Evolutionary conservation across 2,329 filamentous ascomycete species (phyloP).

Genomic region (Aspergillus persii): DNA sequence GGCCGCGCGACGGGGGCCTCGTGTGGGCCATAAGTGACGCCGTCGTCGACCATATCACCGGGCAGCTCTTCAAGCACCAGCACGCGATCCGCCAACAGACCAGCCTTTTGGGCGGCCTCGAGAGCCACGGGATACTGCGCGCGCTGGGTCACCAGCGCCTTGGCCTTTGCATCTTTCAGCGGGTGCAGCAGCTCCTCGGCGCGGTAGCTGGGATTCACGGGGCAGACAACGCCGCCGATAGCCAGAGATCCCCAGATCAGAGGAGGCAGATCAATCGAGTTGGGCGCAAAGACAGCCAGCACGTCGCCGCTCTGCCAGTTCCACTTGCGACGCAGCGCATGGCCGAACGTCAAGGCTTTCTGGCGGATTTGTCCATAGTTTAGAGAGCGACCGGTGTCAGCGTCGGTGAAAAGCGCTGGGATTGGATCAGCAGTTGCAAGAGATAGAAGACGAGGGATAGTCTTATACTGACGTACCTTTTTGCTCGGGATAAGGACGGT

Average conservation of each 20-base stretch:
- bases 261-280: slow-evolving; percentile 13
- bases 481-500: slow-evolving; percentile 6
- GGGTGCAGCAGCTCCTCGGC: slow-evolving; percentile 20
- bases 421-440: neutral
- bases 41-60: neutral
- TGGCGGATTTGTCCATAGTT: slow-evolving; percentile 11
- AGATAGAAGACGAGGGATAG: neutral
- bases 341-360: slow-evolving; percentile 11
- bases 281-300: slow-evolving; percentile 16
- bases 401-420: slow-evolving; percentile 12
- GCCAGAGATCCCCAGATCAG: slow-evolving; percentile 22
- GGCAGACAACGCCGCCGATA: slow-evolving; percentile 26
- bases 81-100: slow-evolving; percentile 8
- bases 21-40: neutral
- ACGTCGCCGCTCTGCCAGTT: slow-evolving; percentile 21
- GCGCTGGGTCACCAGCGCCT: slow-evolving; percentile 12
- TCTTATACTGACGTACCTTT: neutral
- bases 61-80: slow-evolving; percentile 12
- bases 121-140: slow-evolving; percentile 4
- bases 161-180: slow-evolving; percentile 8
- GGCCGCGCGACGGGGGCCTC: slow-evolving; percentile 5
- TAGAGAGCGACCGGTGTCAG: slow-evolving; percentile 3
- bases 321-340: slow-evolving; percentile 11
- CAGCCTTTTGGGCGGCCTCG: slow-evolving; percentile 9
- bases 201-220: slow-evolving; percentile 25